phyloP scores from a whole-genome alignment of 2,329 filamentous ascomycete species.

The Diaporthe batatas region DNA sequence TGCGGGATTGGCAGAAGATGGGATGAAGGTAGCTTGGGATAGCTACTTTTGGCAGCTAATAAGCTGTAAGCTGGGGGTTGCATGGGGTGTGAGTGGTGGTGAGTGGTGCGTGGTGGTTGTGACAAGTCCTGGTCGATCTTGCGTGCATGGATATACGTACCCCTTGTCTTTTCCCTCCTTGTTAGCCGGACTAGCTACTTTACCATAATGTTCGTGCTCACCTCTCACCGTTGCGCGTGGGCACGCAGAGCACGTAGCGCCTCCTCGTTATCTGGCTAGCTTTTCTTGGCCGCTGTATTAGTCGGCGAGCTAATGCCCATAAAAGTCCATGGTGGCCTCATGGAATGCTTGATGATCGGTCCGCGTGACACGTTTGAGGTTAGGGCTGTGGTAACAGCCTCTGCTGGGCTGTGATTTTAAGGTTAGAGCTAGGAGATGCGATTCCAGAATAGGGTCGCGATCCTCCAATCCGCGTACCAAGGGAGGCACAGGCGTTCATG shows the following conservation, averaged over 20 bases:
- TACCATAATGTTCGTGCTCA: constrained; percentile 10
- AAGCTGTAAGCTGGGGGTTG: background rate
- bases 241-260: background rate
- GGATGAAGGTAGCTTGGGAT: constrained; percentile 34
- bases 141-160: constrained; percentile 32
- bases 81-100: too few species aligned
- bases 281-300: constrained; percentile 18
- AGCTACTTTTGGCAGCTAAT: constrained; percentile 25
- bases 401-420: constrained; percentile 26
- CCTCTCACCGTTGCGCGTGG: constrained; percentile 28
- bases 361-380: constrained; percentile 32
- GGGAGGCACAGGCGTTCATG: constrained; percentile 23
- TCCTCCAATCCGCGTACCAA: constrained; percentile 20
- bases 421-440: constrained; percentile 20
- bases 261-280: constrained; percentile 13
- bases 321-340: constrained; percentile 16
- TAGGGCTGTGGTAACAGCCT: constrained; percentile 29
- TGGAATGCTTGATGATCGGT: constrained; percentile 16
- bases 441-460: constrained; percentile 20
- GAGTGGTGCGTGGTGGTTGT: background rate
- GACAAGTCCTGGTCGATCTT: constrained; percentile 10
- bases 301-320: constrained; percentile 24
- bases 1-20: constrained; percentile 19
- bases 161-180: too few species aligned
- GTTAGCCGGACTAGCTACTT: background rate